These are phyloP conservation scores for Botryotinia globosa DNA, from an alignment of 2,329 filamentous ascomycete species.

Conservation along the genomic window DNA sequence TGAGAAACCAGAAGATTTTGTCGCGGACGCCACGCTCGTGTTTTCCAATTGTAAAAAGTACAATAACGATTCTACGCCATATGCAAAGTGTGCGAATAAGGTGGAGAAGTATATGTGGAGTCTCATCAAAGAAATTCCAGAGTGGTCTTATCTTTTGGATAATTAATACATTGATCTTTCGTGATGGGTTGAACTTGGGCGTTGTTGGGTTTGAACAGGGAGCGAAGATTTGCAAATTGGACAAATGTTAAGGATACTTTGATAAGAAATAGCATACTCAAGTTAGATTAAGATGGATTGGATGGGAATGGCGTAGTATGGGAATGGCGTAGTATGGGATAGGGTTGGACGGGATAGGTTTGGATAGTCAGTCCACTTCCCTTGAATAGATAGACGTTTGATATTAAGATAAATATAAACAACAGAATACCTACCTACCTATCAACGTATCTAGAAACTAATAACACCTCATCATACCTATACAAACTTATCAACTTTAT, in stretches of 20 bases:
- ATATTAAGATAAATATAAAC: background rate
- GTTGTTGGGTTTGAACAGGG: background rate
- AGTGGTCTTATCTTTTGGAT: constrained; percentile 65
- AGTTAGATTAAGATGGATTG: too few relatives aligned
- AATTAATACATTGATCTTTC: constrained; percentile 9
- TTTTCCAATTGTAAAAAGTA: constrained; percentile 95
- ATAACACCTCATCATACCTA: background rate
- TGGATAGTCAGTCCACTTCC: background rate
- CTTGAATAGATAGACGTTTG: background rate
- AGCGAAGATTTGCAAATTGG: background rate
- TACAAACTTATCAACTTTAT: background rate
- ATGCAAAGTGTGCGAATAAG: constrained; percentile 92
- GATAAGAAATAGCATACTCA: background rate
- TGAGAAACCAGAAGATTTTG: constrained; percentile 85
- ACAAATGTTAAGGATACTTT: background rate
- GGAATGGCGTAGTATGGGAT: background rate
- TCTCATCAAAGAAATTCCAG: constrained; percentile 85
- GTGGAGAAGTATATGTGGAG: constrained; percentile 94
- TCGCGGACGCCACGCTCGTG: constrained; percentile 81
- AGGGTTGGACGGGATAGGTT: background rate
- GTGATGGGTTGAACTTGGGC: background rate
- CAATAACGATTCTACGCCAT: constrained; percentile 92
- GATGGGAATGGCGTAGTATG: too few relatives aligned
- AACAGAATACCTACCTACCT: background rate
- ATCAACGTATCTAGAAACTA: background rate